A percentile compares a stretch with the other conserved stretches of the same genome.
These are phyloP conservation scores for Ceratobasidium sp. DNA, from an alignment of 1,284 basidiomycete species.

Conservation along the genomic window DNA sequence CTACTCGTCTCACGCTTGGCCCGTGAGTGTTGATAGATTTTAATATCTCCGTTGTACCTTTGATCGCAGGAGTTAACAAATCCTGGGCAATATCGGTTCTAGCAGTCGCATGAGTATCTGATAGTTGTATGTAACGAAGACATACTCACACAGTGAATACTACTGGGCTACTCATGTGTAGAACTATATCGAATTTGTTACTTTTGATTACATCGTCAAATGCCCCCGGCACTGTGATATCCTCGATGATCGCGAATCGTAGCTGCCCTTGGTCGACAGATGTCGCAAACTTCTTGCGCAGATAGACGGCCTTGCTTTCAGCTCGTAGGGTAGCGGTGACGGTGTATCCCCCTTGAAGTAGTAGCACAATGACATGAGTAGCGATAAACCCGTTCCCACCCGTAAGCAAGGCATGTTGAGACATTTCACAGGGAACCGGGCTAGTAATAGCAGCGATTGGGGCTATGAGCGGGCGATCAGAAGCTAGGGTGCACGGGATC, in stretches of 20 bases:
- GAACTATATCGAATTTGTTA: constrained; percentile 46
- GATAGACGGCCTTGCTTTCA: constrained; percentile 45
- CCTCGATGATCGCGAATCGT: constrained; percentile 40
- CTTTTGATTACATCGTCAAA: constrained; percentile 49
- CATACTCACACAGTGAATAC: constrained; percentile 6
- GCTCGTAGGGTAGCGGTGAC: constrained; percentile 46
- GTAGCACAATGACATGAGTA: constrained; percentile 36
- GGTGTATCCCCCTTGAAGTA: constrained; percentile 32
- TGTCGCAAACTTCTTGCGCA: constrained; percentile 42
- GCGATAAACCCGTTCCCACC: constrained; percentile 48
- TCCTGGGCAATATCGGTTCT: constrained; percentile 51
- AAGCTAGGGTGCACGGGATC: no score
- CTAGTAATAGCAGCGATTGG: no score
- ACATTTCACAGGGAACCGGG: no score
- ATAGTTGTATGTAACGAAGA: no score
- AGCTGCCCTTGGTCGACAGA: constrained; percentile 32
- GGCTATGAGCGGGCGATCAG: no score
- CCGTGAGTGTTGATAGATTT: constrained; percentile 53
- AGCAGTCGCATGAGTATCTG: not conserved
- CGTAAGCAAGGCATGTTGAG: constrained; percentile 17
- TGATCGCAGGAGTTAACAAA: constrained; percentile 61
- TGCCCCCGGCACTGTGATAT: constrained; percentile 46
- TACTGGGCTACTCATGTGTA: constrained; percentile 45
- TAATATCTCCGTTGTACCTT: constrained; percentile 61
- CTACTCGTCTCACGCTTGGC: constrained; percentile 58